Evolutionary conservation across 1,284 basidiomycete genomes (phyloP).

Genomic region (Cystobasidium sp.): DNA sequence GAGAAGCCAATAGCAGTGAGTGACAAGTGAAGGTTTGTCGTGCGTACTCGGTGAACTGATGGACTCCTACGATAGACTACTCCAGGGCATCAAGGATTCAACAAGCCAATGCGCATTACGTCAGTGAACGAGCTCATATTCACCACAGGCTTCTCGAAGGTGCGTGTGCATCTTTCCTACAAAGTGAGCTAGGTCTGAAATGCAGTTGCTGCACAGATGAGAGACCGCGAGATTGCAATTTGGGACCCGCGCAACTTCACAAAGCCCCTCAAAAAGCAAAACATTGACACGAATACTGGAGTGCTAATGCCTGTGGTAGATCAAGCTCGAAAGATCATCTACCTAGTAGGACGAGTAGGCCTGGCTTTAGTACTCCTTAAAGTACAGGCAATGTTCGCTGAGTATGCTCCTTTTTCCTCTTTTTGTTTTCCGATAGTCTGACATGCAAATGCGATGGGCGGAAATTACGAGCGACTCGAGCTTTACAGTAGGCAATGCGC

Average conservation of each 20-base stretch:
- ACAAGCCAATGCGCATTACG: constrained; percentile 50
- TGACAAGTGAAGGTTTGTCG: neutral
- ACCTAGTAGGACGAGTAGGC: constrained; percentile 54
- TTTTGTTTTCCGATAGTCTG: constrained; percentile 51
- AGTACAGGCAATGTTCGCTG: no score
- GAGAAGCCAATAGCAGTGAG: constrained; percentile 40
- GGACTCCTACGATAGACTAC: constrained; percentile 43
- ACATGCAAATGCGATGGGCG: constrained; percentile 59
- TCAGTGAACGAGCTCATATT: constrained; percentile 57
- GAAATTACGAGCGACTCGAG: constrained; percentile 56
- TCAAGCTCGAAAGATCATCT: constrained; percentile 57
- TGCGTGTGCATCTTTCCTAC: constrained; percentile 28
- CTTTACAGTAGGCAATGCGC: constrained; percentile 52
- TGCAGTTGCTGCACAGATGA: constrained; percentile 53
- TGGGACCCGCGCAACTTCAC: constrained; percentile 52
- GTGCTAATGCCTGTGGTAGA: constrained; percentile 58
- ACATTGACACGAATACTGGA: constrained; percentile 58
- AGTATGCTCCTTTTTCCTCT: neutral
- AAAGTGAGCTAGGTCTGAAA: constrained; percentile 30
- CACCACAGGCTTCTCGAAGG: constrained; percentile 58
- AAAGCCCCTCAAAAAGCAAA: constrained; percentile 50
- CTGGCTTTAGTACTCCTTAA: no score
- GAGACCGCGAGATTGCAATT: constrained; percentile 50
- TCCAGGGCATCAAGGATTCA: constrained; percentile 43
- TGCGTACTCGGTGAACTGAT: constrained; percentile 4